Conservation (phyloP, 805 yeast genomes). For the Candida glaebosa region DNA sequence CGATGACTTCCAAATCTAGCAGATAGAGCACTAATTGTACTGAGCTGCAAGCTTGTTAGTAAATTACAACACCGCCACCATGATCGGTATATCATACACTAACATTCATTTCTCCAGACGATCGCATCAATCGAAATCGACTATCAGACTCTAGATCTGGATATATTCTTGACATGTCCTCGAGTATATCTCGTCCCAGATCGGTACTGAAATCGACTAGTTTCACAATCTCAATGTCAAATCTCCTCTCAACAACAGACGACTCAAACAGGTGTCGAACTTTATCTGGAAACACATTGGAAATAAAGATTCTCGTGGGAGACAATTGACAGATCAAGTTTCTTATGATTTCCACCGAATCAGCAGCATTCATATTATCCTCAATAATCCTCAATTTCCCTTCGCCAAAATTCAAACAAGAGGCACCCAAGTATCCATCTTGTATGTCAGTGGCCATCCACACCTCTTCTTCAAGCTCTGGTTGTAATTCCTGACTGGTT, state of each 20-base stretch:
- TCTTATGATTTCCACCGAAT: background rate
- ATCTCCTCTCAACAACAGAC: background rate
- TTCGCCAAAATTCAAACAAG: background rate
- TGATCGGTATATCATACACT: background rate
- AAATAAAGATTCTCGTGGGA: background rate
- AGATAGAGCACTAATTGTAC: no score
- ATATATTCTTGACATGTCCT: no score
- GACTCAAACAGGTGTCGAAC: background rate
- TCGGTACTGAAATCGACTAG: no score
- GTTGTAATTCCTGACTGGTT: no score
- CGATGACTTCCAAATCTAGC: no score
- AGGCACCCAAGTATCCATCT: background rate
- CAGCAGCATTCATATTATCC: background rate
- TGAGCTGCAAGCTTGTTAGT: no score
- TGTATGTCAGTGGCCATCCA: background rate
- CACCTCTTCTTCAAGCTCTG: background rate
- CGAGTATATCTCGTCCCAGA: no score
- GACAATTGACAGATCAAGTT: background rate
- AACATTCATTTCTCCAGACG: no score
- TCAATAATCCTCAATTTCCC: conserved; percentile 1
- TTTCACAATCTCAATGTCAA: background rate
- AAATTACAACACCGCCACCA: no score
- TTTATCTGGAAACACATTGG: background rate
- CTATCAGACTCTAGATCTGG: no score
- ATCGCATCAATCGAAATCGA: no score